Percentiles rank a stretch among this genome's conserved stretches.
Conservation (phyloP, 768 basidiomycete genomes). For the Leccinum subgranulosum region DNA sequence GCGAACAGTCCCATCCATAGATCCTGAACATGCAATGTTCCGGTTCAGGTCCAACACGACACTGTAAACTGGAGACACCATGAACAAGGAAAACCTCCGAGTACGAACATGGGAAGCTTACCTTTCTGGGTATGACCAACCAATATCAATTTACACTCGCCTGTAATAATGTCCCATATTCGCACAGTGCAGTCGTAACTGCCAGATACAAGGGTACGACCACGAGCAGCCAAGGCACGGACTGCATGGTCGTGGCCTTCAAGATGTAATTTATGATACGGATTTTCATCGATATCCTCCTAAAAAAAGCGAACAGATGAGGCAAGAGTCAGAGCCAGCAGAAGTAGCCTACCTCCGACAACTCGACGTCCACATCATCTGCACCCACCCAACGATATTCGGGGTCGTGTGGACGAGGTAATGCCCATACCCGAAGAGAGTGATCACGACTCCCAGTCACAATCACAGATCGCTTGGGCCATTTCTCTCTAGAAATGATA, state of each 20-base stretch:
- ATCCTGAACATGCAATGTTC: constrained; percentile 92
- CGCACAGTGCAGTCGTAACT: constrained; percentile 95
- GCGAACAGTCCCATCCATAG: constrained; percentile 96
- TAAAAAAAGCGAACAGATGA: constrained; percentile 20
- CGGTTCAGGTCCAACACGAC: constrained; percentile 86
- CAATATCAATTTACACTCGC: constrained; percentile 75
- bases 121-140: constrained; percentile 93
- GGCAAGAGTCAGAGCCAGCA: not conserved
- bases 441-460: constrained; percentile 73
- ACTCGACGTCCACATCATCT: constrained; percentile 59
- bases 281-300: constrained; percentile 77
- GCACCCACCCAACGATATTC: constrained; percentile 67
- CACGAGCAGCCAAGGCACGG: constrained; percentile 87
- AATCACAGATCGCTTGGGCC: constrained; percentile 68
- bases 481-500: constrained; percentile 61
- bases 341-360: constrained; percentile 40
- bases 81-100: constrained; percentile 1
- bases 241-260: constrained; percentile 92
- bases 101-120: constrained; percentile 28
- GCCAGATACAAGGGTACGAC: constrained; percentile 87
- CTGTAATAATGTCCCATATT: constrained; percentile 91
- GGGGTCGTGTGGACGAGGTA: constrained; percentile 68
- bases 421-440: constrained; percentile 62
- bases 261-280: constrained; percentile 82
- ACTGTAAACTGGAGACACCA: constrained; percentile 71